A percentile compares a stretch with the other conserved stretches of the same genome.
phyloP scores from a whole-genome alignment of 2,329 filamentous ascomycete species.

The Chaetothyriales sp. region DNA sequence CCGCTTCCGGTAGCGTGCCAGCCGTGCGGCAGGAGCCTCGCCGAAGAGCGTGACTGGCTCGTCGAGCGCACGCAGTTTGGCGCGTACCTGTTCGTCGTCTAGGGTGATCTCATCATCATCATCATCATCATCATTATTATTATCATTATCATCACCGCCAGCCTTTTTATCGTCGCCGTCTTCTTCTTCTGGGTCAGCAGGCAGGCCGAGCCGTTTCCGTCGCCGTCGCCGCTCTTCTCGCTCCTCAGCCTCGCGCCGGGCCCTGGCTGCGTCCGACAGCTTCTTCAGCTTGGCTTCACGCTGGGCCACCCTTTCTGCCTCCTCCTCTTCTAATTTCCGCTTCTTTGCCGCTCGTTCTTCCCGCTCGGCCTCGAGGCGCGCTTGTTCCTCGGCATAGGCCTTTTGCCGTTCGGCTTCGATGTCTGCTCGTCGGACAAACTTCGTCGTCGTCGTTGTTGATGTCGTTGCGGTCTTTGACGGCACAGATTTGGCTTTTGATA shows the following conservation, averaged over 20 bases:
- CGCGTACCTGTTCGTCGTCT: conserved; percentile 47
- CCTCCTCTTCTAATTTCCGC: conserved; percentile 78
- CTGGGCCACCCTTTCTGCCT: conserved; percentile 49
- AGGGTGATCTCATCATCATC: conserved; percentile 7
- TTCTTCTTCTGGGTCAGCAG: too few relatives aligned
- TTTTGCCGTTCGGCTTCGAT: conserved; percentile 67
- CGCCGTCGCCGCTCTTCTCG: conserved; percentile 56
- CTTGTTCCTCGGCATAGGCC: conserved; percentile 70
- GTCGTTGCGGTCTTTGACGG: conserved; percentile 29
- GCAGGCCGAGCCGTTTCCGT: conserved; percentile 63
- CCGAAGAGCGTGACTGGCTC: conserved; percentile 68
- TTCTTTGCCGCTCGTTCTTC: conserved; percentile 57
- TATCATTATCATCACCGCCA: conserved; percentile 17
- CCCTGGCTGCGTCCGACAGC: conserved; percentile 65
- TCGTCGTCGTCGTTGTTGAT: conserved; percentile 32
- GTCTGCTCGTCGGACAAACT: conserved; percentile 75
- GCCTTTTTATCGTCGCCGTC: conserved; percentile 21
- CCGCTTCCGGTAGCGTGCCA: conserved; percentile 57
- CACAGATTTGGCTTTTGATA: conserved; percentile 57
- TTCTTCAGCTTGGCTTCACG: conserved; percentile 69
- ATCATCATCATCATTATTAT: conserved; percentile 41
- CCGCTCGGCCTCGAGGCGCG: conserved; percentile 55
- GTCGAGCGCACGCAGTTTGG: conserved; percentile 52
- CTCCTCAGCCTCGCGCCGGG: conserved; percentile 55
- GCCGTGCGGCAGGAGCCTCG: conserved; percentile 54